Conservation (phyloP, 495 filamentous ascomycete genomes). For the Talaromyces nanjingensis region DNA sequence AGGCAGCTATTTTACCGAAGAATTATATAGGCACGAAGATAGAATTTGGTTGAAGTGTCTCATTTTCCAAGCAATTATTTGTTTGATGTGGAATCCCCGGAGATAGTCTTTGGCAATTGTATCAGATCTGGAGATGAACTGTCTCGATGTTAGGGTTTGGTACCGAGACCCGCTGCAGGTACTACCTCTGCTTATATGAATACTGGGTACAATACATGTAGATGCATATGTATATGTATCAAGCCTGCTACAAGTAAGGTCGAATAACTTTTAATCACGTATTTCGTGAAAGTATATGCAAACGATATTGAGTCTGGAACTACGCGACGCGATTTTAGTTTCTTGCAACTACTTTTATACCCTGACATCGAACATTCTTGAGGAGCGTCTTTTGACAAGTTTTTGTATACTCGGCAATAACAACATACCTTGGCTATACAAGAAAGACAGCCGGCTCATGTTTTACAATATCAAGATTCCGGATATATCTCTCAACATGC, state of each 20-base stretch:
- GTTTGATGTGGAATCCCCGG: background rate
- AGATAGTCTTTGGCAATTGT: background rate
- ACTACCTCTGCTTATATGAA: background rate
- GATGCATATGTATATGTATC: conserved; percentile 1
- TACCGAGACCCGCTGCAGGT: background rate
- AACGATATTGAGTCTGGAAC: background rate
- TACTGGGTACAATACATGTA: background rate
- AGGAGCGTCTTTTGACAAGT: background rate
- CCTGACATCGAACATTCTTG: background rate
- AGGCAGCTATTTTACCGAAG: background rate
- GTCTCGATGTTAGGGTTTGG: background rate
- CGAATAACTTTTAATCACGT: background rate
- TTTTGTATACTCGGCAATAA: background rate
- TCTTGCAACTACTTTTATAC: background rate
- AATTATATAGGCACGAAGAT: background rate
- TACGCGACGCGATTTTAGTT: background rate
- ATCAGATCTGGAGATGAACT: background rate
- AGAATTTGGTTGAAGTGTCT: background rate
- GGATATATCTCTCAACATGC: conserved; percentile 1
- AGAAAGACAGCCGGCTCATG: background rate
- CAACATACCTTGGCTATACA: background rate
- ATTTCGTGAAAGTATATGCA: background rate
- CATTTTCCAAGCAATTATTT: background rate
- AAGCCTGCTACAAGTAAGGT: background rate
- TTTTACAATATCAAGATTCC: conserved; percentile 1